Base-by-base conservation (phyloP, 2,329 filamentous ascomycete genomes). In the Aspergillus thermomutatus region DNA sequence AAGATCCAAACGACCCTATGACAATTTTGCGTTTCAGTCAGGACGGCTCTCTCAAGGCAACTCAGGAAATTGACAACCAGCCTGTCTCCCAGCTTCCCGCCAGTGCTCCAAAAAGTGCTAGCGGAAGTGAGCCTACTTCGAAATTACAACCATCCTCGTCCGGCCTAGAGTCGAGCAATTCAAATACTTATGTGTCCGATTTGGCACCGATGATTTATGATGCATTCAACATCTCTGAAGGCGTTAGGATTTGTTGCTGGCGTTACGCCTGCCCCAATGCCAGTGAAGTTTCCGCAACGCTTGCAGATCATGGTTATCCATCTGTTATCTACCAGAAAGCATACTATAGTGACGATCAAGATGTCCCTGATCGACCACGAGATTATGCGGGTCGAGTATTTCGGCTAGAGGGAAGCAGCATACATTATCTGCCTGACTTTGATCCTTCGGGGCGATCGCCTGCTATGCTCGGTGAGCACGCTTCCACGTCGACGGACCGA, bases 301-400 rank as follows among this genome's bases (percentile, higher is more conserved):
- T 91, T 70, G 73, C 63, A 70, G 60, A 79, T n/a, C 73, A 80
- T 56, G 80, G 80, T 11, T 75, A 86, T 8, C 88, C 89, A 0
- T 80, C 87, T 56, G 82, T 89, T 14, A 82, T 97, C 50, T 95
- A 96, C 61, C 90, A 92, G 71, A 87, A 92, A 68, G 87, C 92
- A 0, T 92, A 88, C 67, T 97, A 96, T 69, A 90, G 92, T 64
- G 82, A 90, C 27, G 91, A 95, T 59, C 82, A 80, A 51, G 94
- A 97, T 73, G 89, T 97, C 0, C 92, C 92, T 11, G 82, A 87
- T 41, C 83, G 88, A 53, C 75, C 82, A 31, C 82, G 91, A 53
- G 91, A 96, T 72, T 97, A 96, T 75, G 93, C 90, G 6, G 93
- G 93, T 3, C 86, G 87, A 64, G 90, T 95, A 65, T 97, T 95